A percentile compares a stretch with the other conserved stretches of the same genome.
These are phyloP conservation scores for Monosporascus sp. DNA, from an alignment of 2,329 filamentous ascomycete species.

Conservation along the genomic window DNA sequence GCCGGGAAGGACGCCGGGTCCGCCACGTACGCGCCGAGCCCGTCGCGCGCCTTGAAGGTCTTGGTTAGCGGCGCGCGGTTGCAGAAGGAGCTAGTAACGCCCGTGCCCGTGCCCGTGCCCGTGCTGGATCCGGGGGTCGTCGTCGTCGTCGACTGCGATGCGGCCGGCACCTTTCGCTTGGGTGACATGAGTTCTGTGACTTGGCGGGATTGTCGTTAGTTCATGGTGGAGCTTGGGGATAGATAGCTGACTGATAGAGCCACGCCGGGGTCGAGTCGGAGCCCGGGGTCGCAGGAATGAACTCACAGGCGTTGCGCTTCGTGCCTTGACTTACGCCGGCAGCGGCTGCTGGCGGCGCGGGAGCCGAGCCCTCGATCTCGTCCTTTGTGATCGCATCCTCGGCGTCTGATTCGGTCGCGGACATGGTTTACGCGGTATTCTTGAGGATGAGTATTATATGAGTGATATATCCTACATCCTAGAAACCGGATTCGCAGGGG, in stretches of 20 bases:
- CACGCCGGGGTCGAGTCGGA: not conserved
- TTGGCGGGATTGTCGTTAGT: slow-evolving; percentile 3
- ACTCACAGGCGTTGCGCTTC: slow-evolving; percentile 37
- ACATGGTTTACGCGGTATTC: slow-evolving; percentile 9
- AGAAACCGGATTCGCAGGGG: no score
- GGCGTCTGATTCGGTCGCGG: slow-evolving; percentile 16
- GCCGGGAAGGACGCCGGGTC: slow-evolving; percentile 56
- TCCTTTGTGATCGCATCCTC: slow-evolving; percentile 36
- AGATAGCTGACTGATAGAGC: no score
- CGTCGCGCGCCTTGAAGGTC: slow-evolving; percentile 45
- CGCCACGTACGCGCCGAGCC: slow-evolving; percentile 60
- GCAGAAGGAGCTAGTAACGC: slow-evolving; percentile 7
- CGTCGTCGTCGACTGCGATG: slow-evolving; percentile 8
- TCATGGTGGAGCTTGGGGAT: not conserved
- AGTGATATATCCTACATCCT: no score
- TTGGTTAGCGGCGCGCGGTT: slow-evolving; percentile 4
- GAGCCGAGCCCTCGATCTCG: slow-evolving; percentile 31
- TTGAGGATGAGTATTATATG: not conserved
- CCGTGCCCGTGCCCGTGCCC: no score
- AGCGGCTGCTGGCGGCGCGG: slow-evolving; percentile 16
- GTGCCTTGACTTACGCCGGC: slow-evolving; percentile 15
- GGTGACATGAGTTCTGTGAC: slow-evolving; percentile 50
- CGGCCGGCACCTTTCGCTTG: slow-evolving; percentile 33
- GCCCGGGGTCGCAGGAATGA: not conserved
- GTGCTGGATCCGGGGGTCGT: slow-evolving; percentile 14